Percentiles rank a stretch among this genome's conserved stretches.
phyloP scores from a whole-genome alignment of 2,329 filamentous ascomycete species.

The Verticillium nubilum region DNA sequence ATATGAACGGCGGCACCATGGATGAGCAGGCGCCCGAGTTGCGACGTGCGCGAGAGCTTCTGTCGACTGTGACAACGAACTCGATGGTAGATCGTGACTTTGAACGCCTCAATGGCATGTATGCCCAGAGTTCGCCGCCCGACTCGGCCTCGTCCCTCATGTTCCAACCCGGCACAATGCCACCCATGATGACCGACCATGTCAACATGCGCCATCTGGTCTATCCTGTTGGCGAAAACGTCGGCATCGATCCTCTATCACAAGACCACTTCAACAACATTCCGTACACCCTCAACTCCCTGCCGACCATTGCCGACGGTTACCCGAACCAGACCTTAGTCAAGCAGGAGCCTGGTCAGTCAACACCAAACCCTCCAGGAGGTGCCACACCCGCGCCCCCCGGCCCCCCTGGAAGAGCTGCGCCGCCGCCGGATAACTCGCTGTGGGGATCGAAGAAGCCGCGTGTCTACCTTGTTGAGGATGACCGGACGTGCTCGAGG shows the following conservation, averaged over 20 bases:
- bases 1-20: constrained; percentile 30
- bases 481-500: constrained; percentile 61
- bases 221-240: constrained; percentile 84
- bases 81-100: constrained; percentile 48
- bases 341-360: not conserved
- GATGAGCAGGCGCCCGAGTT: constrained; percentile 48
- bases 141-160: constrained; percentile 50
- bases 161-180: constrained; percentile 42
- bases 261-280: constrained; percentile 93
- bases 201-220: constrained; percentile 63
- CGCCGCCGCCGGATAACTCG: constrained; percentile 29
- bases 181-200: constrained; percentile 44
- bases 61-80: constrained; percentile 47
- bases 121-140: constrained; percentile 44
- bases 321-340: constrained; percentile 26
- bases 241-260: constrained; percentile 92
- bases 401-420: constrained; percentile 10
- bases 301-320: constrained; percentile 50
- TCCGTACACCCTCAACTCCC: constrained; percentile 66
- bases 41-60: constrained; percentile 50
- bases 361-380: constrained; percentile 11
- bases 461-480: constrained; percentile 85
- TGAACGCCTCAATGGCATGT: constrained; percentile 49
- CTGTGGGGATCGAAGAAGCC: constrained; percentile 61
- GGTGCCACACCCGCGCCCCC: constrained; percentile 9